Evolutionary conservation across 2,329 filamentous ascomycete genomes (phyloP), one percentile per base, ranked within the genome.

Genomic region (Trematosphaeria pertusa): DNA sequence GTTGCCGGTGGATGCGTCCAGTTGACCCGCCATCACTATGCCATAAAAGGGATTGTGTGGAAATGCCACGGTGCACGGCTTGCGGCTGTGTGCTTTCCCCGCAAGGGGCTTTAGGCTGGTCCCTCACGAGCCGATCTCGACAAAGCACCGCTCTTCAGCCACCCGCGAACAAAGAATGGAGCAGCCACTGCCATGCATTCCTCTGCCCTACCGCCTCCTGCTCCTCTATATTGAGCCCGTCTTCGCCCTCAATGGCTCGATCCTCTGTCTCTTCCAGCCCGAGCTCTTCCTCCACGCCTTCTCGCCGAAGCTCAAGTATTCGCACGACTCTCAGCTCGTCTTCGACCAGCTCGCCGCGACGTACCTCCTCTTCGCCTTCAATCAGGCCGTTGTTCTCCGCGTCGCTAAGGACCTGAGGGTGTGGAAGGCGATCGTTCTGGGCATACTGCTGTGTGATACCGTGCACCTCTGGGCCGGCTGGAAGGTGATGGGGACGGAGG

Each of bases 301-400:
- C 86, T 64, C 75, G 77, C 12, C 61, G 70, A 15, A 78, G 79
- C 6, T 75, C 73, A 5, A 64, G 75, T 61, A 61, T 75, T 54
- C 48, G 65, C 28, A 58, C 28, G 59, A 71, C 46, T 41, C 66
- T 47, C 38, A 74, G 1, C 82, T 91, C 47, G 75, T 90, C 38
- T 78, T 91, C 62, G 83, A 85, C 26, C 88, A 92, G 73, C 81
- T 93, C 30, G 87, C 86, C 18, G 90, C 90, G 65, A 77, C 90
- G 43, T 93, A 91, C 73, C 68, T 91, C 30, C 80, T 89, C 46
- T 91, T 92, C 71, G 85, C 88, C 20, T 74, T 92, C 62, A 90
- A 87, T 73, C 87, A 93, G 72, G 87, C 86, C 1, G 71, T 91
- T 15, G 85, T 92, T 9, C 78, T 93, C 52, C 84, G 89, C 20